phyloP scores from a whole-genome alignment of 768 basidiomycete genomes.

The Lentinula guzmanii region DNA sequence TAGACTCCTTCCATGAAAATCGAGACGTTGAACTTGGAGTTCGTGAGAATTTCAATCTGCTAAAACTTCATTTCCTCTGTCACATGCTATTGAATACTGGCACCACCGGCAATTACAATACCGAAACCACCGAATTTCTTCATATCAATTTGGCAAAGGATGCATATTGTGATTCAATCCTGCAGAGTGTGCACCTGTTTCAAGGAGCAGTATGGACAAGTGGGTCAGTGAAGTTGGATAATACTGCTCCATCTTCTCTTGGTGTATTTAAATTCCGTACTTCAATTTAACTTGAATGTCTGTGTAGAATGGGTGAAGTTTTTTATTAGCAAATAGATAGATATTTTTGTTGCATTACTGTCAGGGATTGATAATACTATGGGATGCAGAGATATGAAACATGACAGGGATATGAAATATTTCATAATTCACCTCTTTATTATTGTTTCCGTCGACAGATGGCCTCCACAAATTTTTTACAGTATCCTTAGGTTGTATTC shows the following conservation, averaged over 20 bases:
- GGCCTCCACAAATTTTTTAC: no score
- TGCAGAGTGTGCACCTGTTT: not conserved
- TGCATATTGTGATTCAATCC: conserved; percentile 5
- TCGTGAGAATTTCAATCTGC: conserved; percentile 20
- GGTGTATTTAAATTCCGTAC: not conserved
- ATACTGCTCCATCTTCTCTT: not conserved
- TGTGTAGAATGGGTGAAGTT: no score
- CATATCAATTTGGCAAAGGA: conserved; percentile 20
- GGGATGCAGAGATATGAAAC: no score
- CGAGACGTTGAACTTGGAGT: conserved; percentile 20
- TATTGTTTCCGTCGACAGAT: no score
- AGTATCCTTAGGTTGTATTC: no score
- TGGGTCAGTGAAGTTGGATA: not conserved
- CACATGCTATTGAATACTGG: conserved; percentile 15
- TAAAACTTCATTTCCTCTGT: conserved; percentile 18
- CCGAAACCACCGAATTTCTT: conserved; percentile 18
- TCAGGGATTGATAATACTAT: no score
- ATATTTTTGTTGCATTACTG: no score
- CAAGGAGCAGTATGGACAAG: not conserved
- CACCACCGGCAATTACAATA: conserved; percentile 19
- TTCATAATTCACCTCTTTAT: no score
- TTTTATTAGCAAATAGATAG: no score
- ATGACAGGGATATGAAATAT: no score
- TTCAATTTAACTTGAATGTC: not conserved
- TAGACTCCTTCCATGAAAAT: conserved; percentile 22